A percentile compares a stretch with the other conserved stretches of the same genome.
Conservation (phyloP, 2,329 filamentous ascomycete genomes). For the Catunica adiposa region DNA sequence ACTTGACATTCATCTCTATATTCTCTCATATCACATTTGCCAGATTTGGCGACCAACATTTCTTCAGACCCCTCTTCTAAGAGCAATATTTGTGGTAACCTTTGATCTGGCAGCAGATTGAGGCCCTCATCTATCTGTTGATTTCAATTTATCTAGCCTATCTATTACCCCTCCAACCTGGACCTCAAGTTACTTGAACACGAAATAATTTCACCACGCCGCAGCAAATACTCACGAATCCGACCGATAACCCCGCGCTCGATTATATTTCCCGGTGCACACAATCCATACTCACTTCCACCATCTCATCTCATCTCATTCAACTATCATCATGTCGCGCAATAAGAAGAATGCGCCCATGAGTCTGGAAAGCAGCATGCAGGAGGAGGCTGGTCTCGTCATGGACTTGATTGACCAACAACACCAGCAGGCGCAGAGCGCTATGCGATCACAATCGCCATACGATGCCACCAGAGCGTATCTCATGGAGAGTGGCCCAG, state of each 20-base stretch:
- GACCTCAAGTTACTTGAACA: neutral
- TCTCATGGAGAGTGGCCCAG: conserved; percentile 29
- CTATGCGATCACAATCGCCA: conserved; percentile 32
- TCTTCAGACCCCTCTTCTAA: too few species aligned
- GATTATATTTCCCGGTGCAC: too few species aligned
- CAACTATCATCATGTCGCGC: neutral
- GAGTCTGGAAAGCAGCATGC: conserved; percentile 61
- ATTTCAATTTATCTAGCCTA: neutral
- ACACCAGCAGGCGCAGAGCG: conserved; percentile 19
- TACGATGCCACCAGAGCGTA: conserved; percentile 54
- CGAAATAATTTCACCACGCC: too few species aligned
- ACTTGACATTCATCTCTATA: too few species aligned
- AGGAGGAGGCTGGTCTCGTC: conserved; percentile 61
- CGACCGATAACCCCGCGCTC: too few species aligned
- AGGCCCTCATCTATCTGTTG: too few species aligned
- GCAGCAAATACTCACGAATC: neutral
- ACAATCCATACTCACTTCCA: too few species aligned
- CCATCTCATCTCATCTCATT: neutral
- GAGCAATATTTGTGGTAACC: too few species aligned
- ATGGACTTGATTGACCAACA: conserved; percentile 48
- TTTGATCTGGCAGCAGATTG: too few species aligned
- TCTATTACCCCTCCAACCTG: neutral
- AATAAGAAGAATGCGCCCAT: conserved; percentile 29
- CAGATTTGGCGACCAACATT: too few species aligned
- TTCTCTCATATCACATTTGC: too few species aligned